Evolutionary conservation across 306 rosid genomes (phyloP), one percentile per base, ranked within the genome.

Genomic region (Quillaja saponaria): DNA sequence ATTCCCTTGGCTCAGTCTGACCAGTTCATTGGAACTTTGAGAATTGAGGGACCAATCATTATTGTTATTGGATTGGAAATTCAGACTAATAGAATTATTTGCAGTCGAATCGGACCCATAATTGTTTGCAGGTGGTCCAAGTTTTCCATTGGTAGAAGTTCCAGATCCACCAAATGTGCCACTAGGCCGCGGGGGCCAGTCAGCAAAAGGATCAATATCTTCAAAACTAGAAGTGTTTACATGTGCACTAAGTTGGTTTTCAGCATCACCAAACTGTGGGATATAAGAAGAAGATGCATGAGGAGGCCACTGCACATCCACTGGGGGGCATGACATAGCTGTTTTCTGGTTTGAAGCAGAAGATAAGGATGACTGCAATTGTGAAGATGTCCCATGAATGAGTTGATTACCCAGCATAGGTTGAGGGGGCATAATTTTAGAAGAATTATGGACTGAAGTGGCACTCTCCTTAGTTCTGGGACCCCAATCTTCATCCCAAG

Each of bases 401-500:
- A 84, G 72, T 49, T 80, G 79, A 44, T 44, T 77, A 50, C 76
- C 63, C 18, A 46, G 68, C 69, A 63, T 55, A 55, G 82, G 48
- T 63, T 62, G 69, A 63, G 56, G 61, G 55, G 90, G 50, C 37
- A 60, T 65, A 66, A 54, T 69, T n/a, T n/a, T n/a, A 40, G 61
- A 8, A 76, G 85, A 71, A 50, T 58, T 81, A 48, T 61, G 78
- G 65, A 74, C 62, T 52, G 87, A 55, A 37, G 75, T 31, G 60
- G 81, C 13, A 31, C 72, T 45, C 47, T 71, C 77, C 61, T 82
- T 76, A 54, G 68, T 41, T 54, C 63, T 20, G 6, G 81, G 76
- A 66, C 82, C 96, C 99, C 99, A 94, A 76, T 94, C 99, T 73
- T 87, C 95, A 69, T 94, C 99, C 99, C 99, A 94, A 12, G 86